Evolutionary conservation across 2,329 filamentous ascomycete species (phyloP), one percentile per base, ranked within the genome.

Genomic region (Grosmannia penicillata): DNA sequence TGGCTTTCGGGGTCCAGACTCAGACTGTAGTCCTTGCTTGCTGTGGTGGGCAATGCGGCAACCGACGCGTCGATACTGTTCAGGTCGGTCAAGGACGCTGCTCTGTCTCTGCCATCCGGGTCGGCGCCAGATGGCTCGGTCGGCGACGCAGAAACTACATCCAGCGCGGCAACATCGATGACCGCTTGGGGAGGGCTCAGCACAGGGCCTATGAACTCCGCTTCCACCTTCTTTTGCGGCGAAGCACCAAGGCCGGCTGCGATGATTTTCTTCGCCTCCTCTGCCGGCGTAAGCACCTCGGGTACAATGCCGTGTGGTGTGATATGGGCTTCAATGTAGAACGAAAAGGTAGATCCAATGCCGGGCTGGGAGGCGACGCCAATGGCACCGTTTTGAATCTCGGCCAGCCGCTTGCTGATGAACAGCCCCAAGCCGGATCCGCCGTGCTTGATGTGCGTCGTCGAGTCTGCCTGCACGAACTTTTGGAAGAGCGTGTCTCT

Each of bases 361-460:
- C 78, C 79, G 3, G 72, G 64, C 44, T 73, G 62, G n/a, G 75
- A 80, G 2, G 70, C 64, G 6, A 89, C 78, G 2, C 82, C 82
- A 33, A 91, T 86, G 43, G 82, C 76, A 4, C 83, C 83, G 17
- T 82, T 81, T 53, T 87, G 82, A 10, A 89, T 61, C 52, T 89
- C 82, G 0, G 81, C 83, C n/a, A 91, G 65, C 39, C 82, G 73
- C 19, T 81, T 70, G 27, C 77, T 82, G 46, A 89, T 87, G 54
- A 86, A 89, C 0, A 89, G 62, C 0, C 83, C 83, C 1, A 91
- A 65, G 0, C 83, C 83, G 0, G 77, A 82, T 1, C 83, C 83
- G 18, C 82, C 83, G 46, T 89, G 86, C 47, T 83, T 75, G 14
- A 84, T 75, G 46, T 85, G 81, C 0, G 81, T 86, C 36, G 74